Evolutionary conservation across 2,329 filamentous ascomycete species (phyloP).

Genomic region (Tolypocladium cylindrosporum): DNA sequence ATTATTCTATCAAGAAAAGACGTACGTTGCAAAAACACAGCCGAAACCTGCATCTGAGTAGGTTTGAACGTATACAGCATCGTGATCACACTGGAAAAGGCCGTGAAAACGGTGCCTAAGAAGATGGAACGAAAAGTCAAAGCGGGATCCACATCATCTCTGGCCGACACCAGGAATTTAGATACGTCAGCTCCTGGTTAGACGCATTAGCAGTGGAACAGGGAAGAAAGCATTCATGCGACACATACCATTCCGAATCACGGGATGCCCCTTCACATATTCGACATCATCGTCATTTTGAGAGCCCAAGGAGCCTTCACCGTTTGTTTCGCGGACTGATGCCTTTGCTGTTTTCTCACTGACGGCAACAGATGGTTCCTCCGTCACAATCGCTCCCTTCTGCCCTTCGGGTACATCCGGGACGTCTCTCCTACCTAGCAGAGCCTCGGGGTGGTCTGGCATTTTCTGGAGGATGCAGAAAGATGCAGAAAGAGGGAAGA

Average conservation of each 20-base stretch:
- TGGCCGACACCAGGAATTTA: slow-evolving; percentile 9
- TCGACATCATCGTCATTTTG: background rate
- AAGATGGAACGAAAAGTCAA: slow-evolving; percentile 11
- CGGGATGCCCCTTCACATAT: background rate
- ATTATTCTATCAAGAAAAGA: background rate
- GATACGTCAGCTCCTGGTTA: slow-evolving; percentile 7
- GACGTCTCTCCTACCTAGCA: background rate
- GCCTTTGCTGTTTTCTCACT: background rate
- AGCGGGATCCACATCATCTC: slow-evolving; percentile 11
- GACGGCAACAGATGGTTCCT: background rate
- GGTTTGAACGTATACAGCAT: slow-evolving; percentile 11
- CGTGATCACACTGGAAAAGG: slow-evolving; percentile 11
- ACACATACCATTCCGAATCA: background rate
- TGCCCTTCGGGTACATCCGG: background rate
- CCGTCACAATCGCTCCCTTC: background rate
- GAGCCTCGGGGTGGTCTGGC: background rate
- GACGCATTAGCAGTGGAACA: background rate
- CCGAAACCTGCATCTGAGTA: slow-evolving; percentile 8
- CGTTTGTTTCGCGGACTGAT: background rate
- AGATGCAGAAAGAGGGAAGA: background rate
- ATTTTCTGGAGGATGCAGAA: background rate
- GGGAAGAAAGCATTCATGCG: background rate
- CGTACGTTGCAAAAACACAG: slow-evolving; percentile 8
- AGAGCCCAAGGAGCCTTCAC: background rate
- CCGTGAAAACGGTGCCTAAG: slow-evolving; percentile 9